Evolutionary conservation across 1,139 yeast species (phyloP).

Genomic region (Blastobotrys proliferans): DNA sequence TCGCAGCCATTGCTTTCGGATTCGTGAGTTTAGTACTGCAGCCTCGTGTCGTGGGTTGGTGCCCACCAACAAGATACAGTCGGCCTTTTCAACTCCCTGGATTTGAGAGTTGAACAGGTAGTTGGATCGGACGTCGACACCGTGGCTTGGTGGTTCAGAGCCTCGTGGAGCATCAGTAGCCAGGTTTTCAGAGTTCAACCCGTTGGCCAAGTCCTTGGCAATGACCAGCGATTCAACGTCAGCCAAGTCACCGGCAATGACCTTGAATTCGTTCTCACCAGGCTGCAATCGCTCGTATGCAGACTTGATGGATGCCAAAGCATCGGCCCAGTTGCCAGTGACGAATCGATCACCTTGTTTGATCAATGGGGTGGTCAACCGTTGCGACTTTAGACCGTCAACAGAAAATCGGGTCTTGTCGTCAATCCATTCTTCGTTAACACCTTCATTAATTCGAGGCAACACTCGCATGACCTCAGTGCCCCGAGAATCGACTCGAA

Average conservation of each 20-base stretch:
- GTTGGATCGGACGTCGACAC: slow-evolving; percentile 73
- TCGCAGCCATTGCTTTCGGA: slow-evolving; percentile 78
- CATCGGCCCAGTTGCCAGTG: slow-evolving; percentile 86
- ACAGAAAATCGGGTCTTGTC: slow-evolving; percentile 84
- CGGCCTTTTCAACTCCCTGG: slow-evolving; percentile 78
- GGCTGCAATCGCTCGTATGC: slow-evolving; percentile 60
- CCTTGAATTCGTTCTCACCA: slow-evolving; percentile 69
- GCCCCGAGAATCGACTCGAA: slow-evolving; percentile 84
- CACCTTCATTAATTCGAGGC: slow-evolving; percentile 81
- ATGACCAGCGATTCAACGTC: slow-evolving; percentile 84
- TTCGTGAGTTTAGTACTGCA: slow-evolving; percentile 80
- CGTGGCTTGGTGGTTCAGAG: slow-evolving; percentile 58
- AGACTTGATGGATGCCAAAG: slow-evolving; percentile 63
- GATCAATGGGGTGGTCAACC: slow-evolving; percentile 77
- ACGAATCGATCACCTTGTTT: slow-evolving; percentile 69
- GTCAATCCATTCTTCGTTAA: slow-evolving; percentile 89
- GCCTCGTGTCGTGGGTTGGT: slow-evolving; percentile 91
- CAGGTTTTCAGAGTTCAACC: slow-evolving; percentile 76
- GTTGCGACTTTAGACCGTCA: slow-evolving; percentile 83
- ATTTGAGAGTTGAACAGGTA: slow-evolving; percentile 78
- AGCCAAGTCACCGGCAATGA: slow-evolving; percentile 74
- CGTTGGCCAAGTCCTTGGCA: slow-evolving; percentile 73
- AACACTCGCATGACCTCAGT: slow-evolving; percentile 84
- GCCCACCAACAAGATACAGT: slow-evolving; percentile 72
- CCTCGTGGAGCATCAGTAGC: slow-evolving; percentile 64